phyloP scores from a whole-genome alignment of 805 yeast genomes.

The Naumovozyma castellii region DNA sequence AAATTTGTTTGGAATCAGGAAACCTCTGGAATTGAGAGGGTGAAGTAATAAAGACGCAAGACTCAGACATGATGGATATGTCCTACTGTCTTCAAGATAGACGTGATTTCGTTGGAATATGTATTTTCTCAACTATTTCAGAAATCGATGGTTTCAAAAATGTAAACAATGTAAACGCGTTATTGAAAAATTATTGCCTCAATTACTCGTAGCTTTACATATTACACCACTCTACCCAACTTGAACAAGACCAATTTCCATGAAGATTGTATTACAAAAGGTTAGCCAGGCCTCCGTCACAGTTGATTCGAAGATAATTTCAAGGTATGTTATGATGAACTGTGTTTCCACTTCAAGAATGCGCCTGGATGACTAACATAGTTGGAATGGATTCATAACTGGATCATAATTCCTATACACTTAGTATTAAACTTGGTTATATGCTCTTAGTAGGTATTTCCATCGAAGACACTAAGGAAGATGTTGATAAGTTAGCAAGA shows the following conservation, averaged over 20 bases:
- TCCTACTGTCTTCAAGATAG: not conserved
- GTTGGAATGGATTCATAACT: no score
- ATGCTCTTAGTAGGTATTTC: conserved; percentile 80
- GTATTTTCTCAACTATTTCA: no score
- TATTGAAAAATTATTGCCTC: not conserved
- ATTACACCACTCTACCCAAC: no score
- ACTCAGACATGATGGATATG: not conserved
- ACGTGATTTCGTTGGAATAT: no score
- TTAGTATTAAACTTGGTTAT: conserved; percentile 57
- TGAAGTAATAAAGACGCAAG: conserved; percentile 1
- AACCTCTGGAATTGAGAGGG: not conserved
- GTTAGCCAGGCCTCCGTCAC: conserved; percentile 85
- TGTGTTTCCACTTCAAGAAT: no score
- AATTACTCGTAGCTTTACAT: no score
- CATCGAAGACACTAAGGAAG: conserved; percentile 65
- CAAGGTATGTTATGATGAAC: conserved; percentile 36
- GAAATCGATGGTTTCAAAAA: not conserved
- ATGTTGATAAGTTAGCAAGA: conserved; percentile 56
- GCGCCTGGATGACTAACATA: not conserved
- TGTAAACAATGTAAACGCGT: not conserved
- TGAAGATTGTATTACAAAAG: conserved; percentile 87
- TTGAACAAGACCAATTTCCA: conserved; percentile 22
- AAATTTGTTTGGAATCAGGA: not conserved
- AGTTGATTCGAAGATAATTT: conserved; percentile 61
- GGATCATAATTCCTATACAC: conserved; percentile 4